Percentiles rank a stretch among this genome's conserved stretches.
phyloP scores from a whole-genome alignment of 176 grass and related monocot genomes.

The Melocanna baccifera region DNA sequence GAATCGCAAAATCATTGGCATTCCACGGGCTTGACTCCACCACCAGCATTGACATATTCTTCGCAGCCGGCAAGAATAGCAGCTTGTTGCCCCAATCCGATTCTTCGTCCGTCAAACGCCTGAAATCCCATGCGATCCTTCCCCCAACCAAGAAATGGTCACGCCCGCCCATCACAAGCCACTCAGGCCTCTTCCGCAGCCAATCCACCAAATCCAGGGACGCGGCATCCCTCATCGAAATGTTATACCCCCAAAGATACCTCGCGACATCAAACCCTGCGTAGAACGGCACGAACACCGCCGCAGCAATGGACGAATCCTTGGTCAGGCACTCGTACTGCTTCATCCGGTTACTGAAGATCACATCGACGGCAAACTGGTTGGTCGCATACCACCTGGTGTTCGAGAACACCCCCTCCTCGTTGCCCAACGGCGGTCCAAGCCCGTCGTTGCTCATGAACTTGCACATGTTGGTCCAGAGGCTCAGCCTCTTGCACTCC shows the following conservation, averaged over 20 bases:
- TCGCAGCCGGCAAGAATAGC: conserved; percentile 76
- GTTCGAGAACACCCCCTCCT: conserved; percentile 79
- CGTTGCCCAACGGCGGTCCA: conserved; percentile 68
- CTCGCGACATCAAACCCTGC: conserved; percentile 86
- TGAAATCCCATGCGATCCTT: conserved; percentile 98
- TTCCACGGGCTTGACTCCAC: conserved; percentile 97
- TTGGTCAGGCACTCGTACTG: conserved; percentile 93
- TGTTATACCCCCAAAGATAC: conserved; percentile 91
- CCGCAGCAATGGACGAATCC: conserved; percentile 75
- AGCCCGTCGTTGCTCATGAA: conserved; percentile 89
- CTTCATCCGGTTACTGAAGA: conserved; percentile 94
- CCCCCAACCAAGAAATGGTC: conserved; percentile 94
- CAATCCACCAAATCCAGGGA: conserved; percentile 90
- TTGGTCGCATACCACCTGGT: conserved; percentile 93
- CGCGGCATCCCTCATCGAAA: conserved; percentile 61
- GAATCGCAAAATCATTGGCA: conserved; percentile 86
- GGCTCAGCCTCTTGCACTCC: conserved; percentile 70
- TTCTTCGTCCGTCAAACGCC: conserved; percentile 63
- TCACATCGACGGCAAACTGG: conserved; percentile 86
- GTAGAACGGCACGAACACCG: conserved; percentile 95
- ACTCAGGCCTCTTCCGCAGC: conserved; percentile 76
- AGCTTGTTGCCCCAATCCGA: conserved; percentile 93
- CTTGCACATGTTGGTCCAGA: conserved; percentile 98
- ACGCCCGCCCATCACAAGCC: conserved; percentile 83
- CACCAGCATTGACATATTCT: conserved; percentile 96